phyloP scores from a whole-genome alignment of 179 eudicot species.

The Silene coronaria region DNA sequence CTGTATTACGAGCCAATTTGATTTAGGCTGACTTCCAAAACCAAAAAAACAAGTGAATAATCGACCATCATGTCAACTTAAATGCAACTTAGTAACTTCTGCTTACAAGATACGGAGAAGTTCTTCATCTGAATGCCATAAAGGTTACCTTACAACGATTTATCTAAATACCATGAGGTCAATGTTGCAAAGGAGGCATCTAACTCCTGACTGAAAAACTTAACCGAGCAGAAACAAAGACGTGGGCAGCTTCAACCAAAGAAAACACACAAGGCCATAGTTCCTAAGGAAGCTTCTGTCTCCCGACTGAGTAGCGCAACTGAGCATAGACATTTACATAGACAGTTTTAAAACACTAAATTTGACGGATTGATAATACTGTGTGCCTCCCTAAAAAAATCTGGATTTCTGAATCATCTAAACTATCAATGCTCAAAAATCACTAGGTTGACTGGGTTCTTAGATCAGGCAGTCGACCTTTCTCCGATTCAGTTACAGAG shows the following conservation, averaged over 20 bases:
- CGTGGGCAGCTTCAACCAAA: conserved; percentile 1
- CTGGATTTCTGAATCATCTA: background rate
- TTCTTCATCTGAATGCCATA: background rate
- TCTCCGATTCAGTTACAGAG: background rate
- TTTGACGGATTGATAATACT: background rate
- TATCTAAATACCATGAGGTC: background rate
- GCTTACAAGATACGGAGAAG: background rate
- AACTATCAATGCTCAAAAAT: background rate
- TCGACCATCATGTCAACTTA: background rate
- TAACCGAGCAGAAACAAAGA: background rate
- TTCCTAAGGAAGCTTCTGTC: no score
- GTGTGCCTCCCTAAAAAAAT: background rate
- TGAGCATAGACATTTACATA: no score
- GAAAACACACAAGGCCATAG: no score
- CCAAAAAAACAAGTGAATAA: no score
- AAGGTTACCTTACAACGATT: background rate
- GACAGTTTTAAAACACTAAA: background rate
- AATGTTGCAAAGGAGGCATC: background rate
- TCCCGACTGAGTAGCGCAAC: no score
- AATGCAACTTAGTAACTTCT: background rate
- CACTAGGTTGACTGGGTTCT: background rate
- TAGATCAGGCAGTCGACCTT: background rate
- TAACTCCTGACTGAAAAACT: background rate
- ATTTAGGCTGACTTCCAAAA: no score
- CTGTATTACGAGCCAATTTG: no score